phyloP scores from a whole-genome alignment of 129 eudicot species.

The Saussurea involucrata region DNA sequence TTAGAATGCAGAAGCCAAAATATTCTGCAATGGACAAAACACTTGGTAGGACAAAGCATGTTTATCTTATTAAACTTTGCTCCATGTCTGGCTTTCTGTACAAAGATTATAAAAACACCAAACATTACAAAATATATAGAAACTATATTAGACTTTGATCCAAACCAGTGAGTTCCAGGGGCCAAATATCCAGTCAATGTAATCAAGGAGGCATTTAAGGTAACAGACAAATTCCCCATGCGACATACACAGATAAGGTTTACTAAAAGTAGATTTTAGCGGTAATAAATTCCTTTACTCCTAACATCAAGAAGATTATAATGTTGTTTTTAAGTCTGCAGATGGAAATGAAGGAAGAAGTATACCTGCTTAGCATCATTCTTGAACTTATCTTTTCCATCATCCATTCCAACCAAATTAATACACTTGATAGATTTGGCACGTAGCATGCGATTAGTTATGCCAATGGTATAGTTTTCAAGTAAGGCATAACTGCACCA shows the following conservation, averaged over 20 bases:
- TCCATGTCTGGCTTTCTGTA: too few relatives aligned
- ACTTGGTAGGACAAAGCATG: too few relatives aligned
- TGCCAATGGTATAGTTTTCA: slow-evolving; percentile 64
- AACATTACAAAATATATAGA: too few relatives aligned
- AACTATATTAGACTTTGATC: too few relatives aligned
- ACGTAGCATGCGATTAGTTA: slow-evolving; percentile 93
- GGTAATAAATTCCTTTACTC: background rate
- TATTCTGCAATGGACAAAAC: background rate
- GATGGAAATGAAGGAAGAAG: background rate
- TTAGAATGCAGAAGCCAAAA: background rate
- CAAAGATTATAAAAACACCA: too few relatives aligned
- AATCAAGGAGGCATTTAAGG: too few relatives aligned
- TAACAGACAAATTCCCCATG: background rate
- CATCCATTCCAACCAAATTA: slow-evolving; percentile 96
- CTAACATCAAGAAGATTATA: background rate
- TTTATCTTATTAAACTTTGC: too few relatives aligned
- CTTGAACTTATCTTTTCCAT: slow-evolving; percentile 96
- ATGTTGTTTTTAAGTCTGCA: background rate
- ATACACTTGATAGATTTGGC: slow-evolving; percentile 99
- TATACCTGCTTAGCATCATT: slow-evolving; percentile 86
- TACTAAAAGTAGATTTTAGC: background rate
- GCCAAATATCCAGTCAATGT: too few relatives aligned
- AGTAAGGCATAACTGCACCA: too few relatives aligned
- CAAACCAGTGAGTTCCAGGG: too few relatives aligned
- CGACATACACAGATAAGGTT: background rate